phyloP scores from a whole-genome alignment of 2,329 filamentous ascomycete genomes.

The Colletotrichum sp. region DNA sequence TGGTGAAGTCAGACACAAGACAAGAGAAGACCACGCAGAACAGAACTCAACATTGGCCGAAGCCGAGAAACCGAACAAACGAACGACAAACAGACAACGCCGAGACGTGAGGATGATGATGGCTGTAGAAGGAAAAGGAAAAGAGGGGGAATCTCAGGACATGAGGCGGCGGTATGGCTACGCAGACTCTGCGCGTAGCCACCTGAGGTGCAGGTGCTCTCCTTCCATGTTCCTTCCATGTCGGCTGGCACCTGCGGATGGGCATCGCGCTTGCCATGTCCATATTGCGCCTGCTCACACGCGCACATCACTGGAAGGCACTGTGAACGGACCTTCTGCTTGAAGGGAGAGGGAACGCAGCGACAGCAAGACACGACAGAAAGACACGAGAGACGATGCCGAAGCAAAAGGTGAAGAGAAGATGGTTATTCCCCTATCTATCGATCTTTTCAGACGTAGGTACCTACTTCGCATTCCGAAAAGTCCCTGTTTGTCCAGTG shows the following conservation, averaged over 20 bases:
- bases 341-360: not conserved
- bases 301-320: not conserved
- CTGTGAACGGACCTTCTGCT: not conserved
- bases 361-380: not conserved
- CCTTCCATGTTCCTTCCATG: not conserved
- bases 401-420: too few relatives aligned
- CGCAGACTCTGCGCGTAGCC: not conserved
- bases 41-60: not conserved
- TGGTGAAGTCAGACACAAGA: not conserved
- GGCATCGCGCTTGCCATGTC: not conserved
- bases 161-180: not conserved
- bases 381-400: not conserved
- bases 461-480: not conserved
- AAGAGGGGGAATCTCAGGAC: too few relatives aligned
- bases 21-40: not conserved
- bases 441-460: not conserved
- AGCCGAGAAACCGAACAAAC: not conserved
- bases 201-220: not conserved
- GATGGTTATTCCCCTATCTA: not conserved
- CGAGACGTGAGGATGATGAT: not conserved
- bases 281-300: not conserved
- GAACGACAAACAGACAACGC: not conserved
- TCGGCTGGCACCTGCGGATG: not conserved
- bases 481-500: not conserved
- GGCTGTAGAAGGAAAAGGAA: not conserved